These are phyloP conservation scores for Amaranthus palmeri DNA, from an alignment of 148 eudicot genomes.

Conservation along the genomic window DNA sequence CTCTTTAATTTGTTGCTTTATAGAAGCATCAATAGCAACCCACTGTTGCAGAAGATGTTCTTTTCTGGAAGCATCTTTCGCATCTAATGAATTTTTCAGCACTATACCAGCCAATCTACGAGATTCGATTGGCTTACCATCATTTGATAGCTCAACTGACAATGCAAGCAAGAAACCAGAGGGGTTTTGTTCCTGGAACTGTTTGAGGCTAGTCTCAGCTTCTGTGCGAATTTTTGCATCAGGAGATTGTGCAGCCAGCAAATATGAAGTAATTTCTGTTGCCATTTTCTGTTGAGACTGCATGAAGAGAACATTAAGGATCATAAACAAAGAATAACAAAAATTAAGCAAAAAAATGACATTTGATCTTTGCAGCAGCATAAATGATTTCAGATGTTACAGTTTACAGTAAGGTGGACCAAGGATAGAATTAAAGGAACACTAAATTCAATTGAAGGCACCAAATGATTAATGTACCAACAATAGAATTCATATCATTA, in stretches of 20 bases:
- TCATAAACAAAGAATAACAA: background rate
- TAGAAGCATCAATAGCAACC: conserved; percentile 45
- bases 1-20: conserved; percentile 56
- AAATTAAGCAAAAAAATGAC: background rate
- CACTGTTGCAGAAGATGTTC: conserved; percentile 58
- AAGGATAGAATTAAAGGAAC: background rate
- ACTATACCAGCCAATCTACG: conserved; percentile 74
- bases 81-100: conserved; percentile 67
- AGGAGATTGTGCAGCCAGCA: conserved; percentile 59
- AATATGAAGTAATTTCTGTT: conserved; percentile 54
- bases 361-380: background rate
- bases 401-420: background rate
- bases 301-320: background rate
- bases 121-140: conserved; percentile 64
- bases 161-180: conserved; percentile 49
- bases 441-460: background rate
- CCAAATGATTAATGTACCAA: background rate
- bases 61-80: conserved; percentile 56
- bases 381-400: too few species aligned
- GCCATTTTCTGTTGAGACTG: conserved; percentile 40
- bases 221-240: conserved; percentile 54
- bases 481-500: background rate
- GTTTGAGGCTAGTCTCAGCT: conserved; percentile 51
- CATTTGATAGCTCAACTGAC: conserved; percentile 57
- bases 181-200: conserved; percentile 61